Percentiles rank a stretch among this genome's conserved stretches.
Conservation (phyloP, 2,329 filamentous ascomycete species). For the Epichloe hybrida region DNA sequence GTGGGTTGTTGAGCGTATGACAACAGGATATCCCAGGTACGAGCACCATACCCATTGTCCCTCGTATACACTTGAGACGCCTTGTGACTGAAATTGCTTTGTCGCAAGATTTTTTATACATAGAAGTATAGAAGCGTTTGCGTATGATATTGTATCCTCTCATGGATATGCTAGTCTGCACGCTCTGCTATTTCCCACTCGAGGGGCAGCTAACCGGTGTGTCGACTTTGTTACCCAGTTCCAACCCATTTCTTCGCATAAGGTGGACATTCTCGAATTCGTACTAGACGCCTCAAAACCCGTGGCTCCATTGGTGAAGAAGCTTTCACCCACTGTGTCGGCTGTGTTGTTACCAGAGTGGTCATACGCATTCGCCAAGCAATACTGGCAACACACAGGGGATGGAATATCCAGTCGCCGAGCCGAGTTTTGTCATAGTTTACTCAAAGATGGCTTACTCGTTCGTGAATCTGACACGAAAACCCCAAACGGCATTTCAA, state of each 20-base stretch:
- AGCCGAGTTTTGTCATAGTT: slow-evolving; percentile 73
- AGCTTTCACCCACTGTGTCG: slow-evolving; percentile 47
- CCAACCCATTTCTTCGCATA: slow-evolving; percentile 32
- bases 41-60: not conserved
- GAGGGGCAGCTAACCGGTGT: slow-evolving; percentile 57
- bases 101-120: slow-evolving; percentile 81
- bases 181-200: slow-evolving; percentile 74
- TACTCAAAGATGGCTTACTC: slow-evolving; percentile 56
- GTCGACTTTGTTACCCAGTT: slow-evolving; percentile 54
- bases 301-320: slow-evolving; percentile 35
- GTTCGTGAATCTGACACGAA: slow-evolving; percentile 17
- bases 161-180: slow-evolving; percentile 49
- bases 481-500: slow-evolving; percentile 13
- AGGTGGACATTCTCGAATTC: slow-evolving; percentile 47
- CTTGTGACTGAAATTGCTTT: not conserved
- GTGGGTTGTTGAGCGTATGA: slow-evolving; percentile 77
- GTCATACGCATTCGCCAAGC: slow-evolving; percentile 62
- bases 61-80: not conserved
- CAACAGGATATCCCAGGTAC: slow-evolving; percentile 82
- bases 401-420: slow-evolving; percentile 85
- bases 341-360: slow-evolving; percentile 59
- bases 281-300: slow-evolving; percentile 43
- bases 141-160: slow-evolving; percentile 48
- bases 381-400: slow-evolving; percentile 94
- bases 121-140: slow-evolving; percentile 63